phyloP scores from a whole-genome alignment of 805 yeast species.

The Saccharomycopsis selenospora region DNA sequence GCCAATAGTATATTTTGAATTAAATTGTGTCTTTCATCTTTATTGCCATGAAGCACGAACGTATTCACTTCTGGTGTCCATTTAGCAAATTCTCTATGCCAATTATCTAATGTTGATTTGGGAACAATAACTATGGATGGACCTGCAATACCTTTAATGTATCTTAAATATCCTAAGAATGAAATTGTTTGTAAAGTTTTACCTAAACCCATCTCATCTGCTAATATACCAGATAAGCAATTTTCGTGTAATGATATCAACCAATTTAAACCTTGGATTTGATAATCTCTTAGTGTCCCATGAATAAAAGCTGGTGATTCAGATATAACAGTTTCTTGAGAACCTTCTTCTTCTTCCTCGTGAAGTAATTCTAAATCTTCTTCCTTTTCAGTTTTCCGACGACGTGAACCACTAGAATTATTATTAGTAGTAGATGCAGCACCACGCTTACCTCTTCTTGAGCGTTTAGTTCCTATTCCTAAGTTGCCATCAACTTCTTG shows the following conservation, averaged over 20 bases:
- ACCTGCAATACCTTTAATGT: slow-evolving; percentile 70
- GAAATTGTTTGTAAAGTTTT: slow-evolving; percentile 93
- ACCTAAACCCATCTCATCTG: slow-evolving; percentile 98
- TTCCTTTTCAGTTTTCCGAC: slow-evolving; percentile 88
- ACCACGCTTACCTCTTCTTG: slow-evolving; percentile 23
- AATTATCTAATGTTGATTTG: slow-evolving; percentile 89
- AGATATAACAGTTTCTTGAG: slow-evolving; percentile 63
- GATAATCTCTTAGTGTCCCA: slow-evolving; percentile 84
- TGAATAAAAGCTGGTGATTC: slow-evolving; percentile 74
- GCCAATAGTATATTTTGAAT: slow-evolving; percentile 53
- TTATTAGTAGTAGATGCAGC: slow-evolving; percentile 21
- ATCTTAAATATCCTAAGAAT: slow-evolving; percentile 81
- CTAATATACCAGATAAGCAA: slow-evolving; percentile 83
- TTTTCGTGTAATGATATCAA: slow-evolving; percentile 81
- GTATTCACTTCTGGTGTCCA: slow-evolving; percentile 96
- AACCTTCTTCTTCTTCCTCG: slow-evolving; percentile 39
- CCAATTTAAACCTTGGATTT: slow-evolving; percentile 95
- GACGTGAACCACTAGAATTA: slow-evolving; percentile 34
- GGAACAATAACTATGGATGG: slow-evolving; percentile 92
- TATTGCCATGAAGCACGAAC: slow-evolving; percentile 80
- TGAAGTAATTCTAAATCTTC: slow-evolving; percentile 88
- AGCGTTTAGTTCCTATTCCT: slow-evolving; percentile 31
- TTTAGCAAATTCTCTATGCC: slow-evolving; percentile 89
- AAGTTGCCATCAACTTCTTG: slow-evolving; percentile 47
- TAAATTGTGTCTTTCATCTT: slow-evolving; percentile 63